Percentiles rank a stretch among this genome's conserved stretches.
Conservation (phyloP, 345 rosid species). For the Citrus reticulata region DNA sequence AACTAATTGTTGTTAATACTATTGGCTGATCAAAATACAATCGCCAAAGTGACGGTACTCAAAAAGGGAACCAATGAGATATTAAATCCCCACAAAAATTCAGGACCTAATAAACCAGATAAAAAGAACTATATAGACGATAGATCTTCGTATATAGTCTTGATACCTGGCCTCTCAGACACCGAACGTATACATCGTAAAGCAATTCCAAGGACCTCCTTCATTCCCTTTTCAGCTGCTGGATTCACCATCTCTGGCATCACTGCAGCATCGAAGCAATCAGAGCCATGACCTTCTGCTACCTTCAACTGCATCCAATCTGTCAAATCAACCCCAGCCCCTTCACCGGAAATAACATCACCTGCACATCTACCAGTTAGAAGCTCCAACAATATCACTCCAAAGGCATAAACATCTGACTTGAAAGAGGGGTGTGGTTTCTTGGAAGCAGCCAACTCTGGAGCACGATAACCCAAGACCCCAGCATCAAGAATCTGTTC, state of each 20-base stretch:
- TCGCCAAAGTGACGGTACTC: not conserved
- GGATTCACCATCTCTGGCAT: conserved; percentile 49
- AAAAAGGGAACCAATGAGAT: conserved; percentile 28
- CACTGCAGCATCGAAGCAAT: conserved; percentile 71
- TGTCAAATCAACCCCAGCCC: conserved; percentile 70
- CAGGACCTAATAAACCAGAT: conserved; percentile 9
- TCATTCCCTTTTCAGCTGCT: conserved; percentile 73
- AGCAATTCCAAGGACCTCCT: conserved; percentile 91
- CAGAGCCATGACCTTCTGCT: conserved; percentile 61
- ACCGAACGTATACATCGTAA: conserved; percentile 69
- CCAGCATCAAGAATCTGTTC: conserved; percentile 97
- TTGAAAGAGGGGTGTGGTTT: conserved; percentile 90
- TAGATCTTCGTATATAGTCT: conserved; percentile 94
- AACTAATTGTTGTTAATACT: conserved; percentile 13
- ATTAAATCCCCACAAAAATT: conserved; percentile 28
- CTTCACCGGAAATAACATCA: conserved; percentile 81
- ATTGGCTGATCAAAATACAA: conserved; percentile 10
- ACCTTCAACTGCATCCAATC: conserved; percentile 78
- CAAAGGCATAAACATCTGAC: conserved; percentile 95
- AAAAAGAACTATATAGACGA: conserved; percentile 60
- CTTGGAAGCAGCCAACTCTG: conserved; percentile 85
- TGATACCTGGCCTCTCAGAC: conserved; percentile 94
- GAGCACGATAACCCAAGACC: conserved; percentile 88
- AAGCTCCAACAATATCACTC: conserved; percentile 75
- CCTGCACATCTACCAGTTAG: conserved; percentile 91